These are phyloP conservation scores for Termitomyces sp. DNA, from an alignment of 768 basidiomycete genomes.

Conservation along the genomic window DNA sequence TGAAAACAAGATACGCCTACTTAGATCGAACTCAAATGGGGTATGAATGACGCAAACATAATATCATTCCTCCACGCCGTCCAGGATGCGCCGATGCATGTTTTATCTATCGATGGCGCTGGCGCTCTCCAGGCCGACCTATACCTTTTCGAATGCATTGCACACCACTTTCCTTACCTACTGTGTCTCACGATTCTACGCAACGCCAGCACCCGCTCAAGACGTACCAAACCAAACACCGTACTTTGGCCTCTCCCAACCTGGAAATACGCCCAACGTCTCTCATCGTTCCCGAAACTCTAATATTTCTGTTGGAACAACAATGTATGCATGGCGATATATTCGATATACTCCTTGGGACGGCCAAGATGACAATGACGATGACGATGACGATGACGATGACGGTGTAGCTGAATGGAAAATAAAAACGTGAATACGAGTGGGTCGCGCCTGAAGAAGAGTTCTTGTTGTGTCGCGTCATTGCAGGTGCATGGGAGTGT, in stretches of 20 bases:
- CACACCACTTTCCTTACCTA: background rate
- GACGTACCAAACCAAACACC: no score
- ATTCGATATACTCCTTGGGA: background rate
- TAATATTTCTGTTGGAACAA: conserved; percentile 8
- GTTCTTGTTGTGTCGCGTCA: no score
- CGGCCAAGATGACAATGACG: background rate
- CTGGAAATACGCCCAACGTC: conserved; percentile 4
- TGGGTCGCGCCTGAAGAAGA: background rate
- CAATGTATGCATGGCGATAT: accelerated
- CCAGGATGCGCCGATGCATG: background rate
- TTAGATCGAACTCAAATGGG: background rate
- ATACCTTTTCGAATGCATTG: background rate
- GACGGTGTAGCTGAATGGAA: background rate
- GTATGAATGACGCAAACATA: background rate
- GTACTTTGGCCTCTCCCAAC: conserved; percentile 1
- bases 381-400: background rate
- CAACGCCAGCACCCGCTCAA: background rate
- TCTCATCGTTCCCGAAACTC: background rate
- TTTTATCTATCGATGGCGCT: conserved; percentile 4
- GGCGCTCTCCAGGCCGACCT: conserved; percentile 1
- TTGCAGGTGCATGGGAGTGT: no score
- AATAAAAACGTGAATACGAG: background rate
- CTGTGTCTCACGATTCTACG: background rate
- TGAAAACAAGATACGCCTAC: background rate
- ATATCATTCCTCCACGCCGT: background rate